Evolutionary conservation across 1,284 basidiomycete genomes (phyloP).

Genomic region (Naganishia albida): DNA sequence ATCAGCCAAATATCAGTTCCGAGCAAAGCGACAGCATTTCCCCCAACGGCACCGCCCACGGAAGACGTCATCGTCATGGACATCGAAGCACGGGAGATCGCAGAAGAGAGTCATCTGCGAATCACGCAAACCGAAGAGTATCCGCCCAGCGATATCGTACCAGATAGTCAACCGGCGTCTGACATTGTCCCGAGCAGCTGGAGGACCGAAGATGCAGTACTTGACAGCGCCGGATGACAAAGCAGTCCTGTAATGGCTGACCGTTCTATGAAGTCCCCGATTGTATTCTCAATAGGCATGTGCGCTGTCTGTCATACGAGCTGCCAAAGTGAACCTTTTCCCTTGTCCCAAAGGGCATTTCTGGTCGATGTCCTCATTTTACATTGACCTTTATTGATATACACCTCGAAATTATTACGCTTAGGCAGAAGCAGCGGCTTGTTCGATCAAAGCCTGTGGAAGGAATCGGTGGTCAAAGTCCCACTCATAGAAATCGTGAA

Average conservation of each 20-base stretch:
- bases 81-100: no score
- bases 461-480: no score
- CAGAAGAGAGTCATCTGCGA: no score
- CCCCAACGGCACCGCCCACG: no score
- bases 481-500: background rate
- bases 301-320: no score
- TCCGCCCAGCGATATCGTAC: conserved; percentile 4
- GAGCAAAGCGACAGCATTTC: background rate
- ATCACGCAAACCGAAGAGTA: background rate
- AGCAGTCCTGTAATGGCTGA: background rate
- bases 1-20: background rate
- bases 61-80: no score
- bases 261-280: background rate
- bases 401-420: background rate
- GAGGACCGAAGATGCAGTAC: conserved; percentile 19
- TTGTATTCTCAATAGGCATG: background rate
- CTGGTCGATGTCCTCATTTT: background rate
- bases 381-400: background rate
- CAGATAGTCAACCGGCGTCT: conserved; percentile 6
- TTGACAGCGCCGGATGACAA: background rate
- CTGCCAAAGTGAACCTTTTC: no score
- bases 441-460: conserved; percentile 21
- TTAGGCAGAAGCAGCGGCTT: conserved; percentile 19
- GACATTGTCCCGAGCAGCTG: conserved; percentile 20
- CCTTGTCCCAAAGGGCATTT: background rate